phyloP scores from a whole-genome alignment of 2,329 filamentous ascomycete species.

The Stagonosporopsis rhizophila region DNA sequence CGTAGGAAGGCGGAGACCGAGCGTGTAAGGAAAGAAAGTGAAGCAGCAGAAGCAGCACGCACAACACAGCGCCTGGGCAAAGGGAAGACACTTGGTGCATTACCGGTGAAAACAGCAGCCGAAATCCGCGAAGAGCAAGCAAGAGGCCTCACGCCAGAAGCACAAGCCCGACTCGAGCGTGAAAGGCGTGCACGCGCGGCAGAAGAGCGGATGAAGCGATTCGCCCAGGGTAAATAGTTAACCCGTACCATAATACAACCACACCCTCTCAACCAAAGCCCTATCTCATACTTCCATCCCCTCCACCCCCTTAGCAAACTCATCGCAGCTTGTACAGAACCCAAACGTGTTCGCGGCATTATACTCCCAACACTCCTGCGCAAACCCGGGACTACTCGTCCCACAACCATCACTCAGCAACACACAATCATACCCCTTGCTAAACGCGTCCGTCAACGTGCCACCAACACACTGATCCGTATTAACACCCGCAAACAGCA shows the following conservation, averaged over 20 bases:
- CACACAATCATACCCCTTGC: constrained; percentile 53
- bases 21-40: constrained; percentile 66
- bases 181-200: constrained; percentile 90
- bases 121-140: constrained; percentile 84
- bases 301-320: constrained; percentile 36
- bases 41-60: constrained; percentile 57
- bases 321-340: constrained; percentile 48
- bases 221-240: constrained; percentile 30
- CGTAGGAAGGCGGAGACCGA: constrained; percentile 78
- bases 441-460: constrained; percentile 52
- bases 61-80: constrained; percentile 59
- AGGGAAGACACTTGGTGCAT: constrained; percentile 60
- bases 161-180: constrained; percentile 81
- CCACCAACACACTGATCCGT: constrained; percentile 55
- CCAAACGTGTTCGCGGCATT: constrained; percentile 52
- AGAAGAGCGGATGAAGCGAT: constrained; percentile 79
- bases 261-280: background rate
- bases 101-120: constrained; percentile 74
- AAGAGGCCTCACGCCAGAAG: constrained; percentile 85
- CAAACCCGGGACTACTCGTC: constrained; percentile 49
- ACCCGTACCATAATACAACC: background rate
- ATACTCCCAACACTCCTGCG: constrained; percentile 51
- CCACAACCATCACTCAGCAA: constrained; percentile 52
- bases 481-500: constrained; percentile 53
- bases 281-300: background rate